A percentile compares a stretch with the other conserved stretches of the same genome.
These are phyloP conservation scores for Mollisia scopiformis DNA, from an alignment of 2,329 filamentous ascomycete species.

Conservation along the genomic window DNA sequence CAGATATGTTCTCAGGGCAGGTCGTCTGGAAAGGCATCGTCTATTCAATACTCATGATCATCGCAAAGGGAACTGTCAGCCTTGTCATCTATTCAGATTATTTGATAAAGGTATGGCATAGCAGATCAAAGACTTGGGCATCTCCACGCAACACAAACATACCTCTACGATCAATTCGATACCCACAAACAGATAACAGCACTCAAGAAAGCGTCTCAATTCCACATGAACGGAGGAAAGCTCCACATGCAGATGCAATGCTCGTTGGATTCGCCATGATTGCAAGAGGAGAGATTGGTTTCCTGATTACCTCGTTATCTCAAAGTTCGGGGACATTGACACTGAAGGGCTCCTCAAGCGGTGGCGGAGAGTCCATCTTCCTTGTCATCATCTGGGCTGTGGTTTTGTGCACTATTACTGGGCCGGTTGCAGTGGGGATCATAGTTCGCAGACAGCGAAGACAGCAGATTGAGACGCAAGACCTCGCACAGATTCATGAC, in stretches of 20 bases:
- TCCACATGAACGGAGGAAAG: not conserved
- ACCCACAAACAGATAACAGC: no score
- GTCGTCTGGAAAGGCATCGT: conserved; percentile 75
- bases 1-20: conserved; percentile 63
- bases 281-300: conserved; percentile 79
- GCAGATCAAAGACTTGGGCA: not conserved
- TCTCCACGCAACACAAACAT: not conserved
- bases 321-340: conserved; percentile 48
- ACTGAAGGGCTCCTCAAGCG: conserved; percentile 6
- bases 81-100: not conserved
- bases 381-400: conserved; percentile 60
- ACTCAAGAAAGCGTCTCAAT: not conserved
- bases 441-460: conserved; percentile 45
- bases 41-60: conserved; percentile 71
- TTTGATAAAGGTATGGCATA: not conserved
- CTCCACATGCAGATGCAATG: not conserved
- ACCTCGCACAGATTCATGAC: not conserved
- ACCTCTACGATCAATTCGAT: not conserved
- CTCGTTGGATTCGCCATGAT: conserved; percentile 61
- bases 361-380: conserved; percentile 43
- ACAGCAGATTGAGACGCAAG: not conserved
- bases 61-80: conserved; percentile 65
- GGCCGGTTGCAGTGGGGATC: conserved; percentile 52
- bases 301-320: conserved; percentile 72
- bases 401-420: conserved; percentile 55